Evolutionary conservation across 306 rosid genomes (phyloP), one percentile per base, ranked within the genome.

Genomic region (Lagenaria siceraria): DNA sequence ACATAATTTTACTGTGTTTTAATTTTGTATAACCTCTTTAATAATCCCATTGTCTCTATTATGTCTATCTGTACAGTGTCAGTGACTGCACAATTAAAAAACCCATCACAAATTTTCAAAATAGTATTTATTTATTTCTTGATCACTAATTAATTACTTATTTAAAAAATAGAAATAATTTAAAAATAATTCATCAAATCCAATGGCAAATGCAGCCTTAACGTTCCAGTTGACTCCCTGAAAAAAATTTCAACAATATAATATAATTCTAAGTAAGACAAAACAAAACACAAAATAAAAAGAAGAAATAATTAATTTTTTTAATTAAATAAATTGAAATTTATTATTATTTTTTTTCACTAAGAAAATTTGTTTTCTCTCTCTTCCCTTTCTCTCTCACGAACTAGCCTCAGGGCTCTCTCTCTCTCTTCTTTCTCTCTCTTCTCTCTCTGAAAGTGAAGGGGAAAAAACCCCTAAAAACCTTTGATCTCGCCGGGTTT

Each of bases 321-420:
- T 8, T 31, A 53, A 21, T 33, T 27, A 75, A 75, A 66, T 35
- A 33, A 31, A 40, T 64, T 36, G 53, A 54, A 78, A 75, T 43
- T n/a, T 64, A 74, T 82, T 84, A 48, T n/a, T 69, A 74, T 79
- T 84, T 86, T 84, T n/a, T 60, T 66, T 7, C 74, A 40, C 18
- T 11, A 46, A 66, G 60, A 71, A 74, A 46, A 35, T 51, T 55
- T 60, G 17, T 35, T 73, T 71, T 70, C 80, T 17, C 79, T 38
- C 69, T 46, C 65, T 65, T 52, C 77, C 83, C 68, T 62, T 31
- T 81, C 65, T 48, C 38, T 70, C 77, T 40, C 52, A 25, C 58
- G 7, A 21, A 27, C 43, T 25, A 75, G 78, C 46, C 62, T 55
- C 69, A 42, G 53, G 52, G 14, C 62, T 52, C 71, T 71, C 36